Evolutionary conservation across 2,329 filamentous ascomycete genomes (phyloP).

Genomic region (Capronia epimyces): DNA sequence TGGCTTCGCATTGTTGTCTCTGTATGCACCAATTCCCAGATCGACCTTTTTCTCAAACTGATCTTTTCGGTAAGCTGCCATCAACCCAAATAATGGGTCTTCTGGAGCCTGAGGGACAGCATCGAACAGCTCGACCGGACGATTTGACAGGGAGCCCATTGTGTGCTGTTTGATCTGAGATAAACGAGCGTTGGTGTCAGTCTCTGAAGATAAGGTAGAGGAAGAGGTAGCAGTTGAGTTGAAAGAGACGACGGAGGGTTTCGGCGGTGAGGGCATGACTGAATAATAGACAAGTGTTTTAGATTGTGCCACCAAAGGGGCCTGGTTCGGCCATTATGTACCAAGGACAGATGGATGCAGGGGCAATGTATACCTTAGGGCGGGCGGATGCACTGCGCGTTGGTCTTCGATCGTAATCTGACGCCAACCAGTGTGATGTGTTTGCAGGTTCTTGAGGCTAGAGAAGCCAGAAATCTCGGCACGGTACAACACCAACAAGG

Average conservation of each 20-base stretch:
- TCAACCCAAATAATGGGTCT: slow-evolving; percentile 89
- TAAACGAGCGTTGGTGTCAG: slow-evolving; percentile 43
- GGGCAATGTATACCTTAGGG: background rate
- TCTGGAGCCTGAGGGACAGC: slow-evolving; percentile 86
- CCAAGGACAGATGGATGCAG: slow-evolving; percentile 6
- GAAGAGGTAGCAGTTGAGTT: background rate
- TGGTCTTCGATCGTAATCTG: background rate
- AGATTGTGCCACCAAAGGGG: slow-evolving; percentile 1
- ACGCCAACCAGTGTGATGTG: background rate
- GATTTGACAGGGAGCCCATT: slow-evolving; percentile 52
- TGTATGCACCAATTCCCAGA: slow-evolving; percentile 89
- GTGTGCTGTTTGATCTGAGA: slow-evolving; percentile 61
- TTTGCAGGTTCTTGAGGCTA: background rate
- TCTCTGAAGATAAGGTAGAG: slow-evolving; percentile 21
- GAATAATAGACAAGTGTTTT: background rate
- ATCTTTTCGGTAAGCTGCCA: slow-evolving; percentile 81
- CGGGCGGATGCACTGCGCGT: background rate
- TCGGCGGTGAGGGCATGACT: slow-evolving; percentile 19
- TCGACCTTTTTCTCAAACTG: slow-evolving; percentile 76
- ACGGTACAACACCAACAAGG: no score
- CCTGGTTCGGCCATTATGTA: background rate
- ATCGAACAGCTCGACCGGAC: slow-evolving; percentile 54
- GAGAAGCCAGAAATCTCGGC: no score
- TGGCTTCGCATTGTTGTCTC: slow-evolving; percentile 90
- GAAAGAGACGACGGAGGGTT: slow-evolving; percentile 4